Evolutionary conservation across 495 filamentous ascomycete species (phyloP).

Genomic region (Aeminium ludgeri): DNA sequence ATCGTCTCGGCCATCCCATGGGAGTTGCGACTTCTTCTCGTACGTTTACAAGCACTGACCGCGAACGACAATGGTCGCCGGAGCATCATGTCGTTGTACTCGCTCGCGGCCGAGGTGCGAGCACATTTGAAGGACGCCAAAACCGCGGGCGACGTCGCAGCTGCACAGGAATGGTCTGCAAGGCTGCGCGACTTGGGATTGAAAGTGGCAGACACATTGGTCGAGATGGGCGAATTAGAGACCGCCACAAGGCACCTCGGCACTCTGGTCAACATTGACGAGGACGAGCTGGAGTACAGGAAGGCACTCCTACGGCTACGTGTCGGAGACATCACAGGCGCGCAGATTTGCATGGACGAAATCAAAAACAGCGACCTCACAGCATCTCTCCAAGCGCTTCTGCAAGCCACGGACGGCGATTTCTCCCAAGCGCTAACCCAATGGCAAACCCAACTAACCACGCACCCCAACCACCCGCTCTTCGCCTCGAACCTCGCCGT

Average conservation of each 20-base stretch:
- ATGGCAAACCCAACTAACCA: slow-evolving; percentile 42
- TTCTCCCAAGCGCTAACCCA: slow-evolving; percentile 43
- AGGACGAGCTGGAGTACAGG: slow-evolving; percentile 25
- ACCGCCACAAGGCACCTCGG: slow-evolving; percentile 55
- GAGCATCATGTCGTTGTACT: slow-evolving; percentile 76
- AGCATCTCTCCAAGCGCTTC: slow-evolving; percentile 33
- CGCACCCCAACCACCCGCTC: slow-evolving; percentile 34
- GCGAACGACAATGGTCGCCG: slow-evolving; percentile 60
- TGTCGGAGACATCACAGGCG: slow-evolving; percentile 58
- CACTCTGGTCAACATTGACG: slow-evolving; percentile 22
- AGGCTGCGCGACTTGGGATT: slow-evolving; percentile 60
- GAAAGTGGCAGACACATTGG: slow-evolving; percentile 57
- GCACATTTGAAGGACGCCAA: slow-evolving; percentile 4
- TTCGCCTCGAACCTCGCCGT: slow-evolving; percentile 66
- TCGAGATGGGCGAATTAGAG: slow-evolving; percentile 81
- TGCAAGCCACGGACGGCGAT: slow-evolving; percentile 62
- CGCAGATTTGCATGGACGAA: slow-evolving; percentile 32
- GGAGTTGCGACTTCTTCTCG: slow-evolving; percentile 65
- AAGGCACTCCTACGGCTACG: slow-evolving; percentile 54
- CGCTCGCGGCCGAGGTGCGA: slow-evolving; percentile 63
- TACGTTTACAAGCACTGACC: slow-evolving; percentile 68
- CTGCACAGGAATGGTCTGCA: slow-evolving; percentile 43
- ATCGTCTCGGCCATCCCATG: slow-evolving; percentile 43
- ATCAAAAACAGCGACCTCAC: slow-evolving; percentile 11
- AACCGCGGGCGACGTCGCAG: slow-evolving; percentile 12